A percentile compares a stretch with the other conserved stretches of the same genome.
Evolutionary conservation across 345 rosid species (phyloP).

Genomic region (Arabidopsis suecica): DNA sequence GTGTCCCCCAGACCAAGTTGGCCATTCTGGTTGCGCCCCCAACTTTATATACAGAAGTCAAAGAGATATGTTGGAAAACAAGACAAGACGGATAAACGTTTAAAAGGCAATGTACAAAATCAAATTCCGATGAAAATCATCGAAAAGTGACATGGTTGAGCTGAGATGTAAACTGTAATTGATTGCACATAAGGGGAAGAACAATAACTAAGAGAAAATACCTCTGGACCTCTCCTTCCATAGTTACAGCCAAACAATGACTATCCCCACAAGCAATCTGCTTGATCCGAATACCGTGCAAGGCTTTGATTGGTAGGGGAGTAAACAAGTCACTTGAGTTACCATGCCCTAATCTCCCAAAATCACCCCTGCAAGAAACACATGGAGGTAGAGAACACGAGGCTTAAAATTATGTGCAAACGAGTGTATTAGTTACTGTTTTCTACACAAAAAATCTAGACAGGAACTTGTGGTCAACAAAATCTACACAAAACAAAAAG

Average conservation of each 20-base stretch:
- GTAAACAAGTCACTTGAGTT: conserved; percentile 92
- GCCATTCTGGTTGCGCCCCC: conserved; percentile 99
- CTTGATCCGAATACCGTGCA: conserved; percentile 76
- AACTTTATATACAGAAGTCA: conserved; percentile 54
- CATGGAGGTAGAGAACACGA: neutral
- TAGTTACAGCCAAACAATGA: conserved; percentile 94
- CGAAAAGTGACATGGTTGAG: neutral
- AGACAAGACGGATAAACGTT: neutral
- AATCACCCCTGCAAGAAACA: conserved; percentile 81
- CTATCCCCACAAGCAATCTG: conserved; percentile 99
- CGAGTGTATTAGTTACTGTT: neutral
- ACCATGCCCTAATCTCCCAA: conserved; percentile 98
- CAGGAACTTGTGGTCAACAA: neutral
- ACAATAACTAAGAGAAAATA: conserved; percentile 34
- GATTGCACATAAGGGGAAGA: conserved; percentile 1
- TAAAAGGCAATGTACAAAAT: conserved; percentile 20
- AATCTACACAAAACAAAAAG: too few relatives aligned
- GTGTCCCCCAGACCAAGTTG: conserved; percentile 95
- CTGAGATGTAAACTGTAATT: neutral
- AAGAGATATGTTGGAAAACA: conserved; percentile 16
- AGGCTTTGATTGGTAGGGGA: conserved; percentile 84
- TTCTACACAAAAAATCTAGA: neutral
- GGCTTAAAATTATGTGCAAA: neutral
- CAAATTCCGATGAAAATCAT: conserved; percentile 9
- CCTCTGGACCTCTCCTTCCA: conserved; percentile 94